phyloP scores from a whole-genome alignment of 805 yeast genomes.

The Zygotorulaspora sp. region DNA sequence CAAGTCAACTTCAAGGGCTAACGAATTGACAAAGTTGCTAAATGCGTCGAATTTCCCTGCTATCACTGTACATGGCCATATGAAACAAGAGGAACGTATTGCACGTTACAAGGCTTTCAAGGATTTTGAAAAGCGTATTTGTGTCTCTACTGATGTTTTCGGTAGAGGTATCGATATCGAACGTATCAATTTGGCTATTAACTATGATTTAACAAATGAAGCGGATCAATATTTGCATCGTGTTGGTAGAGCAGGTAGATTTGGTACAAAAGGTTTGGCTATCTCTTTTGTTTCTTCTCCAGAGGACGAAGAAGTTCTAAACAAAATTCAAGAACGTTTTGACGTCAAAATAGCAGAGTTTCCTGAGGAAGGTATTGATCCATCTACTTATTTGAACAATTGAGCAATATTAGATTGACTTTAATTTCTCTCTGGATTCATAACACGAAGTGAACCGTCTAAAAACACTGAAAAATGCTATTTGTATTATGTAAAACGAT shows the following conservation, averaged over 20 bases:
- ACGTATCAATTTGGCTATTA: conserved; percentile 96
- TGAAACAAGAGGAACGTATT: conserved; percentile 97
- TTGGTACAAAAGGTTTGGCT: conserved; percentile 98
- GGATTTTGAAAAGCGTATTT: conserved; percentile 97
- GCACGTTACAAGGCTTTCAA: conserved; percentile 93
- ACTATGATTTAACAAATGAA: conserved; percentile 92
- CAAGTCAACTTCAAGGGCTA: conserved; percentile 85
- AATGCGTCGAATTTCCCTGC: conserved; percentile 95
- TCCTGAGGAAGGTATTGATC: conserved; percentile 98
- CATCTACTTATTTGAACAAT: conserved; percentile 96
- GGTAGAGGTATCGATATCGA: conserved; percentile 99
- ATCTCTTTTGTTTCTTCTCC: conserved; percentile 81
- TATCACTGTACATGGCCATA: conserved; percentile 91
- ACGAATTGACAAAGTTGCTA: conserved; percentile 81
- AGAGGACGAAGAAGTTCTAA: conserved; percentile 85
- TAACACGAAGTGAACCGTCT: too few species aligned
- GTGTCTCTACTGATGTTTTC: conserved; percentile 96
- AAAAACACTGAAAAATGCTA: too few species aligned
- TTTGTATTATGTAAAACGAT: conserved; percentile 15
- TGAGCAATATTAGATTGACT: too few species aligned
- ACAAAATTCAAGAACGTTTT: conserved; percentile 92
- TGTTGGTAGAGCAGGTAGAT: conserved; percentile 99
- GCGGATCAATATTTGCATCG: conserved; percentile 98
- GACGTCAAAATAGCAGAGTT: conserved; percentile 92
- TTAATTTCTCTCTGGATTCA: too few species aligned